Conservation (phyloP, 768 basidiomycete genomes). For the Lactarius indigo region DNA sequence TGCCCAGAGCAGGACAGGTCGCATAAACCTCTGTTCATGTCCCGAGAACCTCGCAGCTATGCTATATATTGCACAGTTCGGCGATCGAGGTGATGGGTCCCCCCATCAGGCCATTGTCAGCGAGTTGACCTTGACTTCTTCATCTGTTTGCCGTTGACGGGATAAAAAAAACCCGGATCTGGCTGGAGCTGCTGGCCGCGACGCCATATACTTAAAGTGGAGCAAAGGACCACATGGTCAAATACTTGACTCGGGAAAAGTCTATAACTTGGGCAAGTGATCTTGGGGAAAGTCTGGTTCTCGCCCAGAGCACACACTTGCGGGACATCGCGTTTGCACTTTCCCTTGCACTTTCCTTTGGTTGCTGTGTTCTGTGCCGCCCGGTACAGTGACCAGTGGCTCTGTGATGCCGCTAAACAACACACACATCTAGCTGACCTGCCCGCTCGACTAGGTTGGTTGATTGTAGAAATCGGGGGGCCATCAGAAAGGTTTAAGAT, state of each 20-base stretch:
- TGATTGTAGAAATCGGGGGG: constrained; percentile 38
- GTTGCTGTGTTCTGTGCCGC: constrained; percentile 15
- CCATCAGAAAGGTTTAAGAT: neutral
- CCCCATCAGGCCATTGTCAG: constrained; percentile 44
- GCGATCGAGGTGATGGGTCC: constrained; percentile 57
- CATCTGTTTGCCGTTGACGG: neutral
- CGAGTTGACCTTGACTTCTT: constrained; percentile 34
- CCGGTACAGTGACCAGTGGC: constrained; percentile 66
- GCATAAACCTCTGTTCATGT: constrained; percentile 44
- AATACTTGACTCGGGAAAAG: constrained; percentile 64
- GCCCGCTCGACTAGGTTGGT: constrained; percentile 43
- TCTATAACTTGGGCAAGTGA: constrained; percentile 66
- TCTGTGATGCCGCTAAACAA: constrained; percentile 72
- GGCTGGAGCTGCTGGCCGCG: constrained; percentile 34
- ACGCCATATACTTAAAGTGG: neutral
- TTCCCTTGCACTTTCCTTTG: constrained; percentile 44
- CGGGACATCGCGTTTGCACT: constrained; percentile 58
- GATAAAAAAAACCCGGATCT: constrained; percentile 66
- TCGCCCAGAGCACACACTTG: neutral
- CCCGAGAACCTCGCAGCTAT: constrained; percentile 57
- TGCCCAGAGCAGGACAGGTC: constrained; percentile 37
- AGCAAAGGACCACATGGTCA: constrained; percentile 69
- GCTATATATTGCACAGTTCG: constrained; percentile 73
- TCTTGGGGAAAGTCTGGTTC: neutral
- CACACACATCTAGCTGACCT: constrained; percentile 56